Conservation (phyloP, 1,139 yeast genomes). For the Saccharomycopsis hybrid region DNA sequence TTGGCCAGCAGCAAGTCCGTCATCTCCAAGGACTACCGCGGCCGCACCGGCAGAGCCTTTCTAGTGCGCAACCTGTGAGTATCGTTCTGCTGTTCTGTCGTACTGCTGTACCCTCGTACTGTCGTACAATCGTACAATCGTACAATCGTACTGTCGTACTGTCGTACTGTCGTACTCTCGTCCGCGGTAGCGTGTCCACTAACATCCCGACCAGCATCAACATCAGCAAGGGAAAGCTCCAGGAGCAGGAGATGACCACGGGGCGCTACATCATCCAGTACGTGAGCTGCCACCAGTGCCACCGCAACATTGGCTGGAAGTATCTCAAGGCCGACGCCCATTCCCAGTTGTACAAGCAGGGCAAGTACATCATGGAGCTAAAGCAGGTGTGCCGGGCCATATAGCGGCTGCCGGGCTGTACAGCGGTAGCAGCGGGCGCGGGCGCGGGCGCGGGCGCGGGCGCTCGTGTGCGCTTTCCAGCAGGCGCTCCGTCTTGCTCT, state of each 20-base stretch:
- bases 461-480: too few species aligned
- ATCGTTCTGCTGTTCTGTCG: constrained; percentile 6
- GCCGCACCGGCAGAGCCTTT: constrained; percentile 38
- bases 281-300: constrained; percentile 38
- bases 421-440: too few species aligned
- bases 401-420: too few species aligned
- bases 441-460: too few species aligned
- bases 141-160: too few species aligned
- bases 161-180: too few species aligned
- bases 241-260: constrained; percentile 36
- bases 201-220: too few species aligned
- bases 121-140: too few species aligned
- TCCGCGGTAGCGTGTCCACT: too few species aligned
- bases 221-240: constrained; percentile 30
- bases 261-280: constrained; percentile 38
- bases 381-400: constrained; percentile 8
- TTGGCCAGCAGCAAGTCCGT: constrained; percentile 34
- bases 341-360: constrained; percentile 37
- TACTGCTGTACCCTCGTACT: too few species aligned
- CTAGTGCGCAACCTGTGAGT: constrained; percentile 31
- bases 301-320: constrained; percentile 38
- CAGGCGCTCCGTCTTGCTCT: too few species aligned
- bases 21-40: constrained; percentile 36
- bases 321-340: constrained; percentile 32
- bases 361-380: constrained; percentile 36